Base-by-base conservation (phyloP, 306 rosid species). In the Clitoria ternatea region DNA sequence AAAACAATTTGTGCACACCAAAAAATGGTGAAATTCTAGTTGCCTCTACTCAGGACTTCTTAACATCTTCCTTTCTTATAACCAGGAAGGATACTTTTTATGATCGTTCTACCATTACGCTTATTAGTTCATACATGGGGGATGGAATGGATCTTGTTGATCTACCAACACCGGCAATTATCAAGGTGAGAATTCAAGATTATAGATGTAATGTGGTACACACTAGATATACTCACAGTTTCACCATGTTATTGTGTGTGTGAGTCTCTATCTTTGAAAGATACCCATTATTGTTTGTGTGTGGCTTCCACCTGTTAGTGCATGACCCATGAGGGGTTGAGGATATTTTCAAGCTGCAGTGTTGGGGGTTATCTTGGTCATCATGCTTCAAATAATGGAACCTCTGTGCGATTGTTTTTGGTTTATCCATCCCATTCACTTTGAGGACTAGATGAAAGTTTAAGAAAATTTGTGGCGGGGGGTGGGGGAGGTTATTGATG, bases 31-130 rank as follows among this genome's bases (percentile, higher is more conserved):
- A 93, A 79, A 90, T 93, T 73, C 72, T 93, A 76, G 97, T 93
- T 82, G 98, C 98, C 77, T 93, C 98, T 17, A 93, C 97, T 19
- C 98, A 93, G 84, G 98, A 93, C 83, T 93, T 93, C 74, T 80
- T 93, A 64, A 93, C 98, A 14, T 88, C 98, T 56, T 93, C 98
- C n/a, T 93, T 85, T 72, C 91, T 93, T 76, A 85, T 93, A 63
- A 88, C 98, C 50, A 82, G 97, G 76, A 90, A 93, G 82, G 98
- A 93, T 79, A 90, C 89, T 6, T 93, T 93, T 83, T 93, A 93
- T 78, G 98, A 93, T 76, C 98, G 98, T 70, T 86, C 98, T 40
- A 69, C 92, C 36, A 90, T 90, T 83, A 81, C 93, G 71, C 90
- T 84, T 74, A 86, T 93, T 83, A 90, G 98, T 79, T 79, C 97